Base-by-base conservation (phyloP, 1,284 basidiomycete species). In the Boletus sp. region DNA sequence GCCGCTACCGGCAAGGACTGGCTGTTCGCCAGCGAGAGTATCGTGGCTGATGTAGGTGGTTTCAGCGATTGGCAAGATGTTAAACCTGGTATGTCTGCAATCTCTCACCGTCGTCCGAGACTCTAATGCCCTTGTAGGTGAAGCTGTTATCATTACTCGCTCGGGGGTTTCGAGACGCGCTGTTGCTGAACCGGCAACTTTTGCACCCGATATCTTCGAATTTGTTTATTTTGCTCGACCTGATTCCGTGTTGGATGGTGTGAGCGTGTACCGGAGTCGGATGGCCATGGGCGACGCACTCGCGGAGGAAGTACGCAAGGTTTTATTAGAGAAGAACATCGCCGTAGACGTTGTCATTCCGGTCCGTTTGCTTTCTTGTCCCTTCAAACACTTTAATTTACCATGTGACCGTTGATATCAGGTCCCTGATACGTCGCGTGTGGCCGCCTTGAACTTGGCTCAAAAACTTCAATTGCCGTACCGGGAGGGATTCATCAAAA, bases 261-360 rank as follows among this genome's bases (percentile, higher is more conserved):
- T 99, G 68, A 94, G 91, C 61, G 96, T 99, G 42, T 99, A 99
- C 71, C 82, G 95, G 46, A 89, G 90, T 62, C 85, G 96, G 35
- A 99, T 99, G 95, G 93, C 94, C 6, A 99, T 99, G 96, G 96
- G 96, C 50, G 95, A 99, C 68, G 82, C 87, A 23, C 81, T 99
- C 43, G 96, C 95, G 2, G 85, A 84, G 46, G 90, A 94, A 68
- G 92, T 94, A 23, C 73, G 81, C 65, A 77, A 82, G 32, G 82
- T 94, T 41, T 72, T 99, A 43, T 68, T 74, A 40, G 78, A 82
- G 54, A 80, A 82, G 41, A 78, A 84, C 32, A 69, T 95, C 41
- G 73, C 75, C 19, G 81, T 94, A 40, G 94, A 97, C 67, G 96
- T 99, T 19, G 94, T 99, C 55, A 98, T 99, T 64, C 96, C 96